Percentiles rank a stretch among this genome's conserved stretches.
Conservation (phyloP, 2,329 filamentous ascomycete species). For the Harringtonia lauricola region DNA sequence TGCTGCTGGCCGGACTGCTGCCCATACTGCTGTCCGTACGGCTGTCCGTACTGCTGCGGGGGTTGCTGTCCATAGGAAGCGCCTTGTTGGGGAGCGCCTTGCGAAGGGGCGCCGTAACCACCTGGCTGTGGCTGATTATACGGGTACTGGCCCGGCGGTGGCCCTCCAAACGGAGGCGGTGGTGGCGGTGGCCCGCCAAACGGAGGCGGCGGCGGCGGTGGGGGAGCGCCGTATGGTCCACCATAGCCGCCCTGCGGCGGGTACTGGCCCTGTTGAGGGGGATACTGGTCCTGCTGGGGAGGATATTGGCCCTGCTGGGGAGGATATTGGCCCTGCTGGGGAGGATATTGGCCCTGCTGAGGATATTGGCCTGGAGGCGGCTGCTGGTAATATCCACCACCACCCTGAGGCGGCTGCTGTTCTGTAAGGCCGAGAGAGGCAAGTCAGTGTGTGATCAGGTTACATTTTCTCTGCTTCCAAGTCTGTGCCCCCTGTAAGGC, state of each 20-base stretch:
- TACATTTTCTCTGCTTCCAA: no score
- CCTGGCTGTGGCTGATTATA: slow-evolving; percentile 20
- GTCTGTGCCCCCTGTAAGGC: no score
- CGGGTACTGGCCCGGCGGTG: slow-evolving; percentile 2
- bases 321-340: no score
- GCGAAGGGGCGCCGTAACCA: not conserved
- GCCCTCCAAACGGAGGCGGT: slow-evolving; percentile 15
- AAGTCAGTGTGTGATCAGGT: not conserved
- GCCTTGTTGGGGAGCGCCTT: not conserved
- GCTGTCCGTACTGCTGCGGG: slow-evolving; percentile 11
- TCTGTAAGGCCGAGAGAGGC: not conserved
- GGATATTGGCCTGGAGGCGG: slow-evolving; percentile 12
- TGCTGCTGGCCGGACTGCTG: slow-evolving; percentile 17
- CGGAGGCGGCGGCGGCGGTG: slow-evolving; percentile 22
- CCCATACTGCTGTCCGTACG: no score
- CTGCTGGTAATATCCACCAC: slow-evolving; percentile 9
- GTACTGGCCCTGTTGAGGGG: slow-evolving; percentile 16
- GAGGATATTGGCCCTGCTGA: no score
- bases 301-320: slow-evolving; percentile 12
- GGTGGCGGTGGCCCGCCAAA: slow-evolving; percentile 19
- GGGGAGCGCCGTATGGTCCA: slow-evolving; percentile 20
- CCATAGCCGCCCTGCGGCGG: slow-evolving; percentile 12
- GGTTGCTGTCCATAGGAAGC: slow-evolving; percentile 19
- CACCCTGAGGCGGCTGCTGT: slow-evolving; percentile 9
- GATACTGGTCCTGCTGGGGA: slow-evolving; percentile 14